Percentiles rank a stretch among this genome's conserved stretches.
These are phyloP conservation scores for Aspergillus sclerotiicarbonarius DNA, from an alignment of 495 filamentous ascomycete species.

Conservation along the genomic window DNA sequence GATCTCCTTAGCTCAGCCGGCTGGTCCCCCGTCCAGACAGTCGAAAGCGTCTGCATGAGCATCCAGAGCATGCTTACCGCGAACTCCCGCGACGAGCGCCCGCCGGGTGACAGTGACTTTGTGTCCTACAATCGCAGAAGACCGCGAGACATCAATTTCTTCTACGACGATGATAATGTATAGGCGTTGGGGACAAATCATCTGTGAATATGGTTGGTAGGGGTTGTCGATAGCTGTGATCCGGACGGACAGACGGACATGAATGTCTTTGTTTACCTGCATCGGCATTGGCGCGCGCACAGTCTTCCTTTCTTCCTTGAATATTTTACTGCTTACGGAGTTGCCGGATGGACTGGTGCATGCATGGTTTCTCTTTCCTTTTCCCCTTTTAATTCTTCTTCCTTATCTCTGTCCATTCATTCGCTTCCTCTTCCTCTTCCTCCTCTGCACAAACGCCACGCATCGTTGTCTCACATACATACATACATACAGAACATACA, in stretches of 20 bases:
- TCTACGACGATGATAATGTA: constrained; percentile 83
- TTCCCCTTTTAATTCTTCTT: neutral
- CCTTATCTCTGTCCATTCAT: neutral
- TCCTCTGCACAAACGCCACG: neutral
- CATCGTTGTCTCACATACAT: neutral
- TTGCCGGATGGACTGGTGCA: no score
- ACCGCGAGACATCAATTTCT: constrained; percentile 82
- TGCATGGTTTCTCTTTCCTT: neutral
- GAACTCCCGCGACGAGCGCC: constrained; percentile 84
- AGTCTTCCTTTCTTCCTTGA: no score
- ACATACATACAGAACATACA: neutral
- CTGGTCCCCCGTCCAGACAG: constrained; percentile 95
- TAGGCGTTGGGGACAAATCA: neutral
- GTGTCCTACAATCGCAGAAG: constrained; percentile 72
- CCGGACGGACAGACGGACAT: neutral
- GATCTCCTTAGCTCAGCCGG: constrained; percentile 85
- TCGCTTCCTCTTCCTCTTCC: neutral
- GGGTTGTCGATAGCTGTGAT: neutral
- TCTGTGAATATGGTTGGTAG: no score
- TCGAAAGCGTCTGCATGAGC: constrained; percentile 96
- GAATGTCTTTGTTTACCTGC: no score
- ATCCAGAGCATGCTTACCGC: constrained; percentile 97
- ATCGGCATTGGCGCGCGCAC: no score
- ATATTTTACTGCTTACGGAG: no score
- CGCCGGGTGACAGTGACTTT: constrained; percentile 83